Percentiles rank a stretch among this genome's conserved stretches.
phyloP scores from a whole-genome alignment of 768 basidiomycete genomes.

The Panaeolus cyanescens region DNA sequence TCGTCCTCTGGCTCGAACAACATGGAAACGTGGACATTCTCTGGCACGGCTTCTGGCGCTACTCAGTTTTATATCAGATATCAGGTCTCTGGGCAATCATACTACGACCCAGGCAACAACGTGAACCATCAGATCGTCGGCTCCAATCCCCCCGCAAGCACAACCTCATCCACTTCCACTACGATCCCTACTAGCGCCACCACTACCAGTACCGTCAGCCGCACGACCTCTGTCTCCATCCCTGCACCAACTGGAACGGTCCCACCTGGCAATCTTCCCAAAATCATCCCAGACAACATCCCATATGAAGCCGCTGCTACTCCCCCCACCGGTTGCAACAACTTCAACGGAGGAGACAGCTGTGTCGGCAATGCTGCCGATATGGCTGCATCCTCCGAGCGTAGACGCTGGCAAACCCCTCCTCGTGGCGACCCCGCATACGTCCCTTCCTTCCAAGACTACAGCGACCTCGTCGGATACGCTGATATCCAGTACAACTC shows the following conservation, averaged over 20 bases:
- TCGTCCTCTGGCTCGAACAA: conserved; percentile 10
- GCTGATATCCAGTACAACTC: conserved; percentile 11
- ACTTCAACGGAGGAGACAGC: conserved; percentile 9
- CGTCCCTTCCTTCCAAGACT: conserved; percentile 7
- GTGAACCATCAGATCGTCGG: conserved; percentile 4
- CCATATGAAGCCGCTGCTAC: neutral
- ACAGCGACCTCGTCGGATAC: conserved; percentile 10
- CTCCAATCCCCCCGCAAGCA: neutral
- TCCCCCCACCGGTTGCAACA: conserved; percentile 4
- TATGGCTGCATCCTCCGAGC: conserved; percentile 10
- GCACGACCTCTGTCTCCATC: neutral
- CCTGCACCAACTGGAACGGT: neutral
- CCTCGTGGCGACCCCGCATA: conserved; percentile 6
- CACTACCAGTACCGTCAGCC: neutral
- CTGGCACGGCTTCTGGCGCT: conserved; percentile 6
- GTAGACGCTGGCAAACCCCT: conserved; percentile 10
- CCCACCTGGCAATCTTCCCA: neutral
- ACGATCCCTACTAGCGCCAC: neutral
- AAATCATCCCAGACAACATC: neutral
- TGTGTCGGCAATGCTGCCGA: neutral
- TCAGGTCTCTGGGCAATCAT: conserved; percentile 1
- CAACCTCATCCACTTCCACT: neutral
- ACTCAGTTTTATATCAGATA: conserved; percentile 12
- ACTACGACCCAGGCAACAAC: conserved; percentile 11
- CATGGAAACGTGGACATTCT: conserved; percentile 8